Evolutionary conservation across 208 protist species (phyloP), one percentile per base, ranked within the genome.

Genomic region (Zelonia costaricensis): DNA sequence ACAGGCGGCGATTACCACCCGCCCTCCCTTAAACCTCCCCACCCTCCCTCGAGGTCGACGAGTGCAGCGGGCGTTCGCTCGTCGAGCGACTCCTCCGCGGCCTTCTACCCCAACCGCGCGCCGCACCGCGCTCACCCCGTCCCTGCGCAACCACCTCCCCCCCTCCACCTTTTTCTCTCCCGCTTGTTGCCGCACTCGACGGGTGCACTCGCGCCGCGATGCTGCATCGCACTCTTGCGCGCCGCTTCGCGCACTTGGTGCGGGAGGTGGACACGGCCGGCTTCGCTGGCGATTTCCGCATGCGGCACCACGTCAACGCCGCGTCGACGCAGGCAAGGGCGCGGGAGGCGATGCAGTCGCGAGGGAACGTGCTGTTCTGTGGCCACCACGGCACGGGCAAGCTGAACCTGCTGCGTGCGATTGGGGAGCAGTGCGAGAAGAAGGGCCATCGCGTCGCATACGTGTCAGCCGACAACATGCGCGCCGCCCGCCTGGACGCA

Each of bases 371-470:
- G 3, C 73, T 96, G 25, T 78, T 91, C 48, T 93, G 86, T 43
- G 90, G 90, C 43, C 80, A 83, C 58, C 54, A 87, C 67, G 55
- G 75, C 52, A 96, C 86, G 1, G 90, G 90, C 4, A 96, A 96
- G 51, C 74, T 93, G 36, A 93, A 85, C 13, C 58, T 91, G 49
- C 81, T 96, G 0, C 83, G 76, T 23, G 82, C 82, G 1, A 80
- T 96, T 43, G 90, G 85, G 25, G 66, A 88, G 62, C 65, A 74
- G 16, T 88, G 65, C 54, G 82, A 89, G 44, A 51, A 70, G 48
- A 39, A 73, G 30, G 66, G 66, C 23, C 51, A 54, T 25, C 69
- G 69, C 1, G 86, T 93, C n/a, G 86, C 80, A 13, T 93, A 88
- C 62, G 82, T 90, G 9, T 96, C 90, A 0, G 79, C 83, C 4